Percentiles rank a stretch among this genome's conserved stretches.
Evolutionary conservation across 2,329 filamentous ascomycete species (phyloP).

Genomic region (Penicillium sp.): DNA sequence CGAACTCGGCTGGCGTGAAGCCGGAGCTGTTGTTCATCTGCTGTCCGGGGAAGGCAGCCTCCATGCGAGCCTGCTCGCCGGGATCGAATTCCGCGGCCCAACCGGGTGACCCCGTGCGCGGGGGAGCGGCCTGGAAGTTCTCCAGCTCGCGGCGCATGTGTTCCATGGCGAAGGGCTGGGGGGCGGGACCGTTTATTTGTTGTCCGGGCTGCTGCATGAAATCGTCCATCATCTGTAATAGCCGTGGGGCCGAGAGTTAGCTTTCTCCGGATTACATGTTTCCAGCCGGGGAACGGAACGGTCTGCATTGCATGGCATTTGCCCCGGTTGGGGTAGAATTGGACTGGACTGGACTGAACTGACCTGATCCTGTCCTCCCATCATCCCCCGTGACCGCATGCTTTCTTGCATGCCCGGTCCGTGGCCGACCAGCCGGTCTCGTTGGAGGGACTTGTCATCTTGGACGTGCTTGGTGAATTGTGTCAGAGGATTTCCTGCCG

Average conservation of each 20-base stretch:
- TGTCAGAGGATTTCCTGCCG: conserved; percentile 90
- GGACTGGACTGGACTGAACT: conserved; percentile 62
- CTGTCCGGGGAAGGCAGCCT: conserved; percentile 67
- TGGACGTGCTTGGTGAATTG: conserved; percentile 98
- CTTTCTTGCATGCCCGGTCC: conserved; percentile 73
- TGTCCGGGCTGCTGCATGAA: conserved; percentile 81
- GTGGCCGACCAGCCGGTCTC: conserved; percentile 81
- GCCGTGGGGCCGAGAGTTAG: neutral
- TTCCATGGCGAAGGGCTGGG: conserved; percentile 67
- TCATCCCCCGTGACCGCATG: conserved; percentile 74
- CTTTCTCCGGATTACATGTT: neutral
- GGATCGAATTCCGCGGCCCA: conserved; percentile 70
- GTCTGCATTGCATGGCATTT: neutral
- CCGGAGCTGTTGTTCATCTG: conserved; percentile 54
- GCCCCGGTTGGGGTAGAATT: neutral
- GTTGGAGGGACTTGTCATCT: conserved; percentile 92
- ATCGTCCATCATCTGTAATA: conserved; percentile 82
- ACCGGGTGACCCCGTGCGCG: conserved; percentile 58
- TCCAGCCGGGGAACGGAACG: neutral
- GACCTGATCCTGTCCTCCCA: conserved; percentile 75
- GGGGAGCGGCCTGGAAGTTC: conserved; percentile 52
- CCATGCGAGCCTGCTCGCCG: conserved; percentile 69
- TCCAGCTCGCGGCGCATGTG: conserved; percentile 68
- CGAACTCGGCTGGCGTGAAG: conserved; percentile 85
- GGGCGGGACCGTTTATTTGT: conserved; percentile 56